Evolutionary conservation across 2,329 filamentous ascomycete species (phyloP), one percentile per base, ranked within the genome.

Genomic region (Dactylellina cionopaga): DNA sequence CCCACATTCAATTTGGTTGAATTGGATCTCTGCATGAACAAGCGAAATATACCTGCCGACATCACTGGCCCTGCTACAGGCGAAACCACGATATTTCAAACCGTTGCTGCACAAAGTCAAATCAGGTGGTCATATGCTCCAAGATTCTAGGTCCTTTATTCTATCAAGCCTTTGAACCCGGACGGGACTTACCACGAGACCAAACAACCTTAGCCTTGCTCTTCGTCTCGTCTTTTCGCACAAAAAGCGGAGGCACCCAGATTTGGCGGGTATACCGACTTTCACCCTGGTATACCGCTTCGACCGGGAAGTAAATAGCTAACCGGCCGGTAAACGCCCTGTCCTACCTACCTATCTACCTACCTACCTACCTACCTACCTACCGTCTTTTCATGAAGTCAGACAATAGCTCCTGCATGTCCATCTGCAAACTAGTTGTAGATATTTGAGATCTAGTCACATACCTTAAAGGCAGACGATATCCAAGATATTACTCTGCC

Each of bases 71-170:
- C 47, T 46, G 52, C 44, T 46, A 47, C 37, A 55, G 52, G 37
- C 59, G 59, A 72, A 72, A 65, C 68, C 44, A 55, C 68, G 59
- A 65, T 72, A 35, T 65, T 54, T 58, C 51, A 59, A 46, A 54
- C 44, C 59, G 59, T 59, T 64, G 37, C 59, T 72, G 59, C 68
- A 65, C 52, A 54, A 72, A 72, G 65, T 65, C 68, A 39, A 64
- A 47, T 72, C 68, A 72, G 68, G 68, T 72, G 68, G 68, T 65
- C 68, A 72, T 72, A 64, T 72, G 68, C 68, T 60, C 68, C 68
- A 56, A 59, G 59, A 60, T 41, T 72, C 35, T 60, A 47, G 25
- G 37, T 46, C 54, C 58, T 35, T 37, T 29, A 46, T 35, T 56
- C 37, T 37, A 29, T 60, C 68, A 33, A 39, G 44, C 37, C 19